Evolutionary conservation across 2,329 filamentous ascomycete genomes (phyloP).

Genomic region (Fonsecaea nubica): DNA sequence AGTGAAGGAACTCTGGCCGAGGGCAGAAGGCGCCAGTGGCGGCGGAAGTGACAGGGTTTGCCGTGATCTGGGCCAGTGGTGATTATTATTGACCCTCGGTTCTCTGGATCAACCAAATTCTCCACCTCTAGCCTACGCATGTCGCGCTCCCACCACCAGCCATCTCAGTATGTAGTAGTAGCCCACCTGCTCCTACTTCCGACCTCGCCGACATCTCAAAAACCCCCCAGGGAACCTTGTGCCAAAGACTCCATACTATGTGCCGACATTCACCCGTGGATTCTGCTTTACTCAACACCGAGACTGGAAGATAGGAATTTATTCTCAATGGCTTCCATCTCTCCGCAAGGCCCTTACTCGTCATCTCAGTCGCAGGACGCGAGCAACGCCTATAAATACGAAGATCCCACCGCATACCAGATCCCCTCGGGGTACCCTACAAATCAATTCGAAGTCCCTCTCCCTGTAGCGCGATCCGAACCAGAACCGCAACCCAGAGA

Average conservation of each 20-base stretch:
- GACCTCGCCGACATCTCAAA: conserved; percentile 19
- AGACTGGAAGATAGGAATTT: conserved; percentile 15
- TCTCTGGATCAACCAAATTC: background rate
- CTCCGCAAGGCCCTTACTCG: conserved; percentile 27
- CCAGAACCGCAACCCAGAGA: conserved; percentile 22
- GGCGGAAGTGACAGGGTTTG: background rate
- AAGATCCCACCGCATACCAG: conserved; percentile 34
- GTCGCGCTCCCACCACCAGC: conserved; percentile 17
- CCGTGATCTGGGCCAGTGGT: background rate
- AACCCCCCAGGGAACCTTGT: conserved; percentile 6
- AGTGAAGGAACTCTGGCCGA: background rate
- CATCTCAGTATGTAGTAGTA: background rate
- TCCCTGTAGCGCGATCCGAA: conserved; percentile 26
- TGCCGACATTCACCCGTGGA: conserved; percentile 36
- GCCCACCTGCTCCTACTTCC: conserved; percentile 16
- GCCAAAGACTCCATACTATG: conserved; percentile 19
- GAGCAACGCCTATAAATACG: conserved; percentile 33
- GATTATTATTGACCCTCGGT: background rate
- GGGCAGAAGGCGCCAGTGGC: background rate
- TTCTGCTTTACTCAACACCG: conserved; percentile 14
- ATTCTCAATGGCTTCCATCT: conserved; percentile 33
- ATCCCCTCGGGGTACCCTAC: conserved; percentile 30
- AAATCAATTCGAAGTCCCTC: conserved; percentile 34
- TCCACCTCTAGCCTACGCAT: background rate
- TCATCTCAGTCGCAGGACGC: conserved; percentile 30